Evolutionary conservation across 2,329 filamentous ascomycete genomes (phyloP).

Genomic region (Pestalotiopsis sp.): DNA sequence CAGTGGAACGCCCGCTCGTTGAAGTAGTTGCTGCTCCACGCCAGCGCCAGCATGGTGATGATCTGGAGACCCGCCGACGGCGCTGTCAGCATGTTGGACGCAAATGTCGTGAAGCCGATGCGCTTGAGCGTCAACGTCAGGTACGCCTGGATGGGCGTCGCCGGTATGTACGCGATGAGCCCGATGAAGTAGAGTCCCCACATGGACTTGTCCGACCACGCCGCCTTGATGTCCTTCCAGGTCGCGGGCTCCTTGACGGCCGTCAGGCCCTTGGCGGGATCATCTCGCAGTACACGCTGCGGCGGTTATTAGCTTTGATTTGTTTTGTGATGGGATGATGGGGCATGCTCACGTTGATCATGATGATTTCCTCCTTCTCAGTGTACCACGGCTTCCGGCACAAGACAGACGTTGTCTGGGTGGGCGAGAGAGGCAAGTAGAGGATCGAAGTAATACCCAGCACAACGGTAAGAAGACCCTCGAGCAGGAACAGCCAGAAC

Average conservation of each 20-base stretch:
- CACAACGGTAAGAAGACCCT: slow-evolving; percentile 49
- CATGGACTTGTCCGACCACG: slow-evolving; percentile 49
- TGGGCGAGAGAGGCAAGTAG: slow-evolving; percentile 67
- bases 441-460: slow-evolving; percentile 58
- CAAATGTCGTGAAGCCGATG: slow-evolving; percentile 60
- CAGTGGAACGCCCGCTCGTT: slow-evolving; percentile 58
- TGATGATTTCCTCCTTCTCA: slow-evolving; percentile 69
- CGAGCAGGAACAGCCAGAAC: slow-evolving; percentile 55
- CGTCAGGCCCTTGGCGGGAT: slow-evolving; percentile 55
- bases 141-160: slow-evolving; percentile 49
- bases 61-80: slow-evolving; percentile 61
- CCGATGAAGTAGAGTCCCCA: slow-evolving; percentile 55
- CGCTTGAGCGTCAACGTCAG: slow-evolving; percentile 59
- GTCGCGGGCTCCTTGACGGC: slow-evolving; percentile 46
- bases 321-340: background rate
- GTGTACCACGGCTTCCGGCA: slow-evolving; percentile 68
- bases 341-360: slow-evolving; percentile 55
- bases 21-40: slow-evolving; percentile 57
- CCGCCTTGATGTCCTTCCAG: slow-evolving; percentile 43
- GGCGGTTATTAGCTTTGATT: background rate
- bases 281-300: slow-evolving; percentile 51
- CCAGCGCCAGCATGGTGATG: slow-evolving; percentile 55
- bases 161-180: slow-evolving; percentile 52
- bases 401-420: slow-evolving; percentile 63
- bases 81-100: slow-evolving; percentile 66